These are phyloP conservation scores for Galerina sulciceps DNA, from an alignment of 768 basidiomycete genomes.

Conservation along the genomic window DNA sequence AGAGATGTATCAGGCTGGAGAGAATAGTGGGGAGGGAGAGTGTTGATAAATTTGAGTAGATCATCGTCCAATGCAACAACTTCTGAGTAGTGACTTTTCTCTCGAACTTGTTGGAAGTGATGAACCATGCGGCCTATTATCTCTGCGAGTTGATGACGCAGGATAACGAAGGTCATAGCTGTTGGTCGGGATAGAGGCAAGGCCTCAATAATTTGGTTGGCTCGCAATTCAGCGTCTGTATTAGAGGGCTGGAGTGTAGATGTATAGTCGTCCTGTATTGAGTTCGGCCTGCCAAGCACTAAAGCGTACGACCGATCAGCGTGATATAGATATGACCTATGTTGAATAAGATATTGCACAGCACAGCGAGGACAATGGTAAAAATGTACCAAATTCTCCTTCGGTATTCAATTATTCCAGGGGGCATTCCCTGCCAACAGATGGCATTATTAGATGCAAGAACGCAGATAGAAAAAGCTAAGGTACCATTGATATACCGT, in stretches of 20 bases:
- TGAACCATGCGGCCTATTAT: conserved; percentile 92
- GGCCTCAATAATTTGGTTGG: conserved; percentile 49
- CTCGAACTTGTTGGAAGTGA: conserved; percentile 88
- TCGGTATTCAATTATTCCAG: conserved; percentile 83
- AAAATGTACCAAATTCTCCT: conserved; percentile 79
- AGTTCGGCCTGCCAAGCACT: conserved; percentile 87
- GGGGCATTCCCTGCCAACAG: conserved; percentile 63
- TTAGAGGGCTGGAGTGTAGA: conserved; percentile 81
- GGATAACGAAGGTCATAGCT: conserved; percentile 84
- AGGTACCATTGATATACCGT: conserved; percentile 78
- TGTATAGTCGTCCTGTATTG: conserved; percentile 88
- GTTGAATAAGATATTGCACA: not conserved
- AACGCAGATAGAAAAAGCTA: not conserved
- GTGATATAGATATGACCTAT: conserved; percentile 86
- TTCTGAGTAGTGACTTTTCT: conserved; percentile 81
- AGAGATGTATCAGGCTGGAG: conserved; percentile 77
- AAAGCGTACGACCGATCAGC: conserved; percentile 92
- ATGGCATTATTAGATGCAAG: conserved; percentile 2
- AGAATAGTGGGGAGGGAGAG: conserved; percentile 80
- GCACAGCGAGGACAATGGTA: not conserved
- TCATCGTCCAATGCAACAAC: conserved; percentile 85
- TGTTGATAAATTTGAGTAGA: conserved; percentile 72
- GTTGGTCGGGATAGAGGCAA: conserved; percentile 74
- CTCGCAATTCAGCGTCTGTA: conserved; percentile 62
- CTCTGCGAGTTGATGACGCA: conserved; percentile 79